These are phyloP conservation scores for Rhytidiadelphus loreus DNA, from an alignment of 225 moss, liverwort and hornwort genomes.

Conservation along the genomic window DNA sequence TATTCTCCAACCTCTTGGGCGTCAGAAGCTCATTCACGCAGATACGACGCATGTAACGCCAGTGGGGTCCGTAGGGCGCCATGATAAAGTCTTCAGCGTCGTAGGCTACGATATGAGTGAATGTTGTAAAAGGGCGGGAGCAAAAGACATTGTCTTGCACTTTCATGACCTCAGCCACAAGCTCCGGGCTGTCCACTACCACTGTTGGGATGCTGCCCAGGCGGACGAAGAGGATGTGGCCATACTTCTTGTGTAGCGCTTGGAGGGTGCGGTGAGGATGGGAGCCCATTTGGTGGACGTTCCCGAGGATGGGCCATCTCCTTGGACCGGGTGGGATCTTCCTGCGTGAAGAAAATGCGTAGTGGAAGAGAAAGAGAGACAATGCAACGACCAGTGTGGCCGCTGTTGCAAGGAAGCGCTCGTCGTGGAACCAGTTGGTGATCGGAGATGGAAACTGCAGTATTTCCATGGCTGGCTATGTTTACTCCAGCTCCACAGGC, in stretches of 20 bases:
- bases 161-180: constrained; percentile 24
- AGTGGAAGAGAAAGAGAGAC: background rate
- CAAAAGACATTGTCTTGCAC: constrained; percentile 36
- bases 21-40: constrained; percentile 39
- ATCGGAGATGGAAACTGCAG: background rate
- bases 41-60: constrained; percentile 35
- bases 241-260: constrained; percentile 26
- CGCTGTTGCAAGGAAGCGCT: background rate
- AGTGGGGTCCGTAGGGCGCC: constrained; percentile 39
- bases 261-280: constrained; percentile 18
- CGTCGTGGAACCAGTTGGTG: background rate
- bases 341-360: background rate
- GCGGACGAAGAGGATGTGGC: constrained; percentile 19
- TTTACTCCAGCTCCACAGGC: background rate
- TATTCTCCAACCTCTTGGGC: constrained; percentile 18
- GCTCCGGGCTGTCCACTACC: constrained; percentile 13
- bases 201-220: constrained; percentile 18
- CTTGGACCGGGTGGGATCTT: constrained; percentile 16
- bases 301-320: constrained; percentile 19
- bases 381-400: background rate
- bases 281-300: constrained; percentile 9
- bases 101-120: constrained; percentile 12
- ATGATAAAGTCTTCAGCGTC: constrained; percentile 30
- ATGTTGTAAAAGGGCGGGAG: constrained; percentile 20
- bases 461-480: background rate